phyloP scores from a whole-genome alignment of 768 basidiomycete genomes.

The Coprinopsis strossmayeri region DNA sequence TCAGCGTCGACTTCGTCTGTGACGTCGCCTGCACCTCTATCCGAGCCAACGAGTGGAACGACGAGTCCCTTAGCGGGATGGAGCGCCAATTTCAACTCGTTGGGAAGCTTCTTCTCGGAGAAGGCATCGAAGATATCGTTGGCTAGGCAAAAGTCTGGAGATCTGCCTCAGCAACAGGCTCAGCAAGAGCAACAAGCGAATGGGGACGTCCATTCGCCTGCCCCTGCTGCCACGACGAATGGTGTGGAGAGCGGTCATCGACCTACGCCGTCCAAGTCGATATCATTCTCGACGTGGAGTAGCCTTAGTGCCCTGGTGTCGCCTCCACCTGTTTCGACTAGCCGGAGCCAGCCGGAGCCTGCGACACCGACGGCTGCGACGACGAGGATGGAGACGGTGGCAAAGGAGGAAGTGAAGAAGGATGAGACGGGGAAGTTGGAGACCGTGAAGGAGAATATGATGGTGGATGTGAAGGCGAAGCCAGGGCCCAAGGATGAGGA shows the following conservation, averaged over 20 bases:
- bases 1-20: neutral
- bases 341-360: neutral
- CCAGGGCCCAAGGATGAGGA: neutral
- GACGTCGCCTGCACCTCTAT: constrained; percentile 13
- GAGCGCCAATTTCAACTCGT: constrained; percentile 19
- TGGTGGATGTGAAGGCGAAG: constrained; percentile 1
- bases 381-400: neutral
- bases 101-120: constrained; percentile 27
- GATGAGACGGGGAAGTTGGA: neutral
- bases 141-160: neutral
- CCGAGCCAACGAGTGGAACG: constrained; percentile 7
- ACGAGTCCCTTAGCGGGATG: constrained; percentile 21
- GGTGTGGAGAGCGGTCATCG: neutral
- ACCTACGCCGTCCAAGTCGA: neutral
- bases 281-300: constrained; percentile 6
- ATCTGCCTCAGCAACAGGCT: neutral
- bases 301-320: constrained; percentile 7
- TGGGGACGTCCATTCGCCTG: neutral
- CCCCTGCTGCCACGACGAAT: neutral
- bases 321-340: neutral
- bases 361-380: neutral
- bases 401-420: neutral
- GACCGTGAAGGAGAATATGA: neutral
- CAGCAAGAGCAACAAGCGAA: neutral
- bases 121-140: constrained; percentile 22